Evolutionary conservation across 331 rosid species (phyloP).

Genomic region (Malus hybrid): DNA sequence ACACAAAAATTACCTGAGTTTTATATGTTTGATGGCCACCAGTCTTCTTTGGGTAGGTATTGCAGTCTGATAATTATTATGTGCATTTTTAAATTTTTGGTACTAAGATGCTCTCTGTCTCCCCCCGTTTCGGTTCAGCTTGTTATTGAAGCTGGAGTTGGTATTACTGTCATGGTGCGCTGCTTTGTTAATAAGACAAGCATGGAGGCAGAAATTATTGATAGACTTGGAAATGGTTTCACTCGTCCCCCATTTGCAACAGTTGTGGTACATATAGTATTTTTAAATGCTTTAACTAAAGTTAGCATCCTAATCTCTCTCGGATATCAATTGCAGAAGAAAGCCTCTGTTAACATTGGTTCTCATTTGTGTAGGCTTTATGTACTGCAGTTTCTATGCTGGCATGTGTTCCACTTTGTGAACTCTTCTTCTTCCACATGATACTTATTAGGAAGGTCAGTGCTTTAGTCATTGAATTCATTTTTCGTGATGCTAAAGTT

Average conservation of each 20-base stretch:
- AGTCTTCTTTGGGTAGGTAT: slow-evolving; percentile 86
- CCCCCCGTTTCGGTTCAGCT: slow-evolving; percentile 45
- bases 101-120: slow-evolving; percentile 8
- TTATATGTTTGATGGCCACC: slow-evolving; percentile 85
- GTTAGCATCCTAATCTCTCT: background rate
- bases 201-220: slow-evolving; percentile 85
- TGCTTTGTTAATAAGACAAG: slow-evolving; percentile 80
- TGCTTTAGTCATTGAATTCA: slow-evolving; percentile 1
- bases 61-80: background rate
- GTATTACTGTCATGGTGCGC: slow-evolving; percentile 83
- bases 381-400: slow-evolving; percentile 87
- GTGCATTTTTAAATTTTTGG: background rate
- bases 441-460: slow-evolving; percentile 90
- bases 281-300: slow-evolving; percentile 8
- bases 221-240: slow-evolving; percentile 94
- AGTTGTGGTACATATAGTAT: slow-evolving; percentile 57
- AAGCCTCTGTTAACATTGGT: slow-evolving; percentile 19
- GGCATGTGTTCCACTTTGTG: slow-evolving; percentile 88
- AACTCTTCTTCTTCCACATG: slow-evolving; percentile 97
- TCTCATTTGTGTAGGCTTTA: slow-evolving; percentile 52
- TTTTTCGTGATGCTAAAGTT: background rate
- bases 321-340: slow-evolving; percentile 12
- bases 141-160: slow-evolving; percentile 91
- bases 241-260: slow-evolving; percentile 95
- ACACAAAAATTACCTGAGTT: slow-evolving; percentile 73